Conservation (phyloP, 177 flowering plant species). For the Vitis hybrid region DNA sequence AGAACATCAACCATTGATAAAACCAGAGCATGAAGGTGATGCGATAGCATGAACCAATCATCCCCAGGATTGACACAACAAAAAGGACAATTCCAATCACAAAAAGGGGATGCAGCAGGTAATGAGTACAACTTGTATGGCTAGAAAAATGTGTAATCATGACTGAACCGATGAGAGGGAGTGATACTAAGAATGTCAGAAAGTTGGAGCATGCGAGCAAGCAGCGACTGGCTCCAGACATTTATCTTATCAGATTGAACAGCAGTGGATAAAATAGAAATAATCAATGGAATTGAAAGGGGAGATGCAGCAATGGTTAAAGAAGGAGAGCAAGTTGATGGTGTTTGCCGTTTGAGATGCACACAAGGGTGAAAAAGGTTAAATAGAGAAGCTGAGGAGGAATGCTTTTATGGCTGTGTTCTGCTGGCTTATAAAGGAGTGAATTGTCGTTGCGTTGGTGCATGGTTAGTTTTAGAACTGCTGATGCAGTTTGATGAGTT, state of each 20-base stretch:
- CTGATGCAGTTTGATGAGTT: too few relatives aligned
- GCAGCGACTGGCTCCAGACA: neutral
- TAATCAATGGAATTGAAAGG: too few relatives aligned
- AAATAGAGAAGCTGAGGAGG: too few relatives aligned
- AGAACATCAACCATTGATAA: neutral
- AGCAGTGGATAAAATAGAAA: neutral
- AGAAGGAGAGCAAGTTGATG: too few relatives aligned
- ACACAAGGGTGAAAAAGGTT: too few relatives aligned
- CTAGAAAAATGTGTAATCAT: neutral
- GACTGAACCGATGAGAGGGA: neutral
- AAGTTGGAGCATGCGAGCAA: neutral
- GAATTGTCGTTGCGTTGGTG: too few relatives aligned
- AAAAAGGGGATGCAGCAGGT: neutral
- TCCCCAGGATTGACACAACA: neutral
- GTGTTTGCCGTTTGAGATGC: too few relatives aligned
- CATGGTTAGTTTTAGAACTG: too few relatives aligned
- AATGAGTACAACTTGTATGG: neutral
- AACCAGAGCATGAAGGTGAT: neutral
- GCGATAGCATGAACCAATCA: neutral
- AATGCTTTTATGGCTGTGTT: too few relatives aligned
- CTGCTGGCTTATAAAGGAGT: too few relatives aligned
- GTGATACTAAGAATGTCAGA: neutral
- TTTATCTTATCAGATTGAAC: neutral
- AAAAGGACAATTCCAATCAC: neutral
- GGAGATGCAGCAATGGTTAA: too few relatives aligned